Evolutionary conservation across 495 filamentous ascomycete genomes (phyloP), one percentile per base, ranked within the genome.

Genomic region (Trichoderma parareesei): DNA sequence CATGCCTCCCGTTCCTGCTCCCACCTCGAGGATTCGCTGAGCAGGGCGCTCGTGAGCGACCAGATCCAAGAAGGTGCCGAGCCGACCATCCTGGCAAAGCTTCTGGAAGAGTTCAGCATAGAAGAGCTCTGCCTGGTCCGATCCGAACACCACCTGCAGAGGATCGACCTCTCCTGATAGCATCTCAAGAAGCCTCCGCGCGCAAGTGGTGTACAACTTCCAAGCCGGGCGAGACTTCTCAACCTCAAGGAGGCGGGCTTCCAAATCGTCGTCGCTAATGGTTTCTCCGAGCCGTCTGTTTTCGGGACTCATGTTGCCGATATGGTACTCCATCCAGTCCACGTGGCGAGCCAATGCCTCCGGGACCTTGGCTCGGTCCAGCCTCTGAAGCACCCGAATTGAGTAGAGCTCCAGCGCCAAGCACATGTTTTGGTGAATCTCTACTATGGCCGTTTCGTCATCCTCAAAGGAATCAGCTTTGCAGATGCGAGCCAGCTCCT

Each of bases 11-110:
- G 80, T 81, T 0, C 80, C 80, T 1, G 75, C 75, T 5, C 82
- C 81, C 20, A 83, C 72, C 67, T 83, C 81, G 16, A 83, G 69
- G 5, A 83, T 70, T 0, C 73, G 69, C 38, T 82, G 64, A 2
- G 42, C 62, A 0, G 81, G 80, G 13, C 76, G 80, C 48, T 80
- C 71, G 60, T 81, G 74, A 0, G 73, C 65, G 0, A 73, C 49
- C 2, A 75, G 53, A 38, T 70, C 64, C 7, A 74, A 40, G 38
- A 74, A 67, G 3, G 61, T 64, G 18, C 65, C 20, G 2, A 75
- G 20, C 9, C 71, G 61, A 27, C 66, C 55, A 37, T 73, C 70
- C 9, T 42, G 42, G 65, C 68, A 69, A 2, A 68, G 63, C 48
- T 65, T 64, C 10, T 62, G 61, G 41, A 71, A 69, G 63, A 71